Evolutionary conservation across 164 flowering plant genomes (phyloP).

Genomic region (Kalanchoe fedtschenkoi): DNA sequence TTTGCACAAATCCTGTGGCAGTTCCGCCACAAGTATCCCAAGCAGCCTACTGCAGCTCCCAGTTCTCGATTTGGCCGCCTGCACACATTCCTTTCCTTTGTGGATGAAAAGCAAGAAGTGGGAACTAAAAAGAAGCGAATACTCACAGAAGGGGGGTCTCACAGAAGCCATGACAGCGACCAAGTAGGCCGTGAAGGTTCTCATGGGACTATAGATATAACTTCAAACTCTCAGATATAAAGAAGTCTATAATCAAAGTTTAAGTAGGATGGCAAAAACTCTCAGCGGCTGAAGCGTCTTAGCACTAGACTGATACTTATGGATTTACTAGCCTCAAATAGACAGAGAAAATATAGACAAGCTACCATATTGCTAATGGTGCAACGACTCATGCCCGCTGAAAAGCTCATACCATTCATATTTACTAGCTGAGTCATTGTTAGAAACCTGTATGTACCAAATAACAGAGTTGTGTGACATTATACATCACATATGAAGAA

Average conservation of each 20-base stretch:
- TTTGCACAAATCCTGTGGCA: slow-evolving; percentile 20
- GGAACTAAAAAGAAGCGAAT: slow-evolving; percentile 20
- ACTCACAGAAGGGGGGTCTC: slow-evolving; percentile 17
- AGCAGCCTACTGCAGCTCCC: slow-evolving; percentile 13
- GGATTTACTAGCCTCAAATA: no score
- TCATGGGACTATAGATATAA: background rate
- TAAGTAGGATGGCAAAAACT: no score
- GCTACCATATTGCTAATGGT: no score
- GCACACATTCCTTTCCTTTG: slow-evolving; percentile 32
- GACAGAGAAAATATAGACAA: no score
- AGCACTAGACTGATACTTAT: no score
- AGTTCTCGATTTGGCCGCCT: slow-evolving; percentile 26
- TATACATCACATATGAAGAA: no score
- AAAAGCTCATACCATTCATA: no score
- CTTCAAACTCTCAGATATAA: background rate
- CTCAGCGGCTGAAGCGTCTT: no score
- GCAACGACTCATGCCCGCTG: no score
- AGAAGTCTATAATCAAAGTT: background rate
- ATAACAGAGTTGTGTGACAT: no score
- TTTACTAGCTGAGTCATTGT: no score
- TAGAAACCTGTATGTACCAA: no score
- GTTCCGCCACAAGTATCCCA: slow-evolving; percentile 14
- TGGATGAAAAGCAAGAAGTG: slow-evolving; percentile 34
- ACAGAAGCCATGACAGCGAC: slow-evolving; percentile 9
- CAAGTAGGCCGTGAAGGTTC: slow-evolving; percentile 2